Evolutionary conservation across 1,284 basidiomycete genomes (phyloP), one percentile per base, ranked within the genome.

Genomic region (Taiwanofungus camphoratus): DNA sequence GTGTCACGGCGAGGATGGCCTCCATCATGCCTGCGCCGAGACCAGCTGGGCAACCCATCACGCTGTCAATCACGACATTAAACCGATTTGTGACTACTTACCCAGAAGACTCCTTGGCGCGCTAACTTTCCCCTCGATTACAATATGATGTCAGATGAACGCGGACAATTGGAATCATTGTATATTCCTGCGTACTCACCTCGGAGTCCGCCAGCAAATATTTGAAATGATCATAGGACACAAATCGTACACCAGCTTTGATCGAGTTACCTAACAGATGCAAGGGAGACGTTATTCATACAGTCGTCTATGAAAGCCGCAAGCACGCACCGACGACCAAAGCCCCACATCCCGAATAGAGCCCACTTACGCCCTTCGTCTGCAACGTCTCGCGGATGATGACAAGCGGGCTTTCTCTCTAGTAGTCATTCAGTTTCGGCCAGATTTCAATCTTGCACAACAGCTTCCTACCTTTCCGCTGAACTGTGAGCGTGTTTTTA

Each of bases 141-240:
- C 41, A 35, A 23, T 8, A 23, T 23, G 41, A 44, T 32, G 42
- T 50, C 33, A 46, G 42, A 29, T 4, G 16, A 41, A 37, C 39
- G 2, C 5, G 21, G 35, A 45, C 19, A 34, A 20, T 42, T 24
- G 41, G 16, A 33, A 29, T 27, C 1, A 2, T 16, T n/a, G 15
- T 15, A 31, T 18, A 5, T 23, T 27, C 8, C 26, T 6, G 23
- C 3, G 44, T 27, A 60, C 71, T 50, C 56, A 92, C 92, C 69
- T 95, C 72, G 8, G 79, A 59, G 63, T 98, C 92, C 36, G 87
- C 87, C 41, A 99, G 66, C 55, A 84, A 65, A 32, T 73, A 69
- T 69, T 99, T 98, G 71, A 95, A 95, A 61, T 87, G 77, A 61
- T 98, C 94, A 66, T 98, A 99, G 52, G 84, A 89, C 39, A 96